A percentile compares a stretch with the other conserved stretches of the same genome.
phyloP scores from a whole-genome alignment of 148 eudicot species.

The Heliosperma pusillum region DNA sequence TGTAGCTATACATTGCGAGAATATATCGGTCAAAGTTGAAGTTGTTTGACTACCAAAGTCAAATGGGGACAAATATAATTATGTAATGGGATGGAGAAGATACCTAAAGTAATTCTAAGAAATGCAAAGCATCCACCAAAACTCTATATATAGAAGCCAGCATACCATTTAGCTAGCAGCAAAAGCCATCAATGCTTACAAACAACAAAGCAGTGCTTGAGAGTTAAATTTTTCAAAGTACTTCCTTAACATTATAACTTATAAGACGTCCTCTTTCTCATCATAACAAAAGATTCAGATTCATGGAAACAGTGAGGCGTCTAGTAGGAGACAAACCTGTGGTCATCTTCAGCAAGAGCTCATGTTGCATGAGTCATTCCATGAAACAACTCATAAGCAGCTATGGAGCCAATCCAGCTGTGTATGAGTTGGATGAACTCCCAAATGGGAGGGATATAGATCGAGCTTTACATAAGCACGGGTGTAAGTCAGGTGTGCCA shows the following conservation, averaged over 20 bases:
- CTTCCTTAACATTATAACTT: background rate
- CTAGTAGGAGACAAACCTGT: constrained; percentile 34
- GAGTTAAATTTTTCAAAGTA: background rate
- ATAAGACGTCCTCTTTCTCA: constrained; percentile 5
- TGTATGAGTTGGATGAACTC: constrained; percentile 42
- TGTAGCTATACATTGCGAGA: background rate
- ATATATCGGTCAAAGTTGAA: background rate
- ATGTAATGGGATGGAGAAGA: background rate
- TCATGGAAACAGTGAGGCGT: constrained; percentile 32
- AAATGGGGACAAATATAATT: background rate
- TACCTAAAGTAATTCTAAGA: background rate
- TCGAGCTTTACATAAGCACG: constrained; percentile 36
- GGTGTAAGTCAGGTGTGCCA: constrained; percentile 37
- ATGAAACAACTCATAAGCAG: constrained; percentile 34
- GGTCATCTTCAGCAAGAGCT: constrained; percentile 37
- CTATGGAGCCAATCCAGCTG: constrained; percentile 37
- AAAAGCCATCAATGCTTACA: constrained; percentile 6
- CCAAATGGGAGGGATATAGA: constrained; percentile 42
- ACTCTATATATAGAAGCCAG: constrained; percentile 29
- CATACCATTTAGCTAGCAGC: constrained; percentile 6
- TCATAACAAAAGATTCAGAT: background rate
- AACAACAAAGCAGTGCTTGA: background rate
- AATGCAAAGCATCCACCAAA: constrained; percentile 12
- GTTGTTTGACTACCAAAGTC: background rate
- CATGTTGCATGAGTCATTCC: constrained; percentile 41